Percentiles rank a stretch among this genome's conserved stretches.
Conservation (phyloP, 2,329 filamentous ascomycete genomes). For the Arthrobotrys pseudoclavata region DNA sequence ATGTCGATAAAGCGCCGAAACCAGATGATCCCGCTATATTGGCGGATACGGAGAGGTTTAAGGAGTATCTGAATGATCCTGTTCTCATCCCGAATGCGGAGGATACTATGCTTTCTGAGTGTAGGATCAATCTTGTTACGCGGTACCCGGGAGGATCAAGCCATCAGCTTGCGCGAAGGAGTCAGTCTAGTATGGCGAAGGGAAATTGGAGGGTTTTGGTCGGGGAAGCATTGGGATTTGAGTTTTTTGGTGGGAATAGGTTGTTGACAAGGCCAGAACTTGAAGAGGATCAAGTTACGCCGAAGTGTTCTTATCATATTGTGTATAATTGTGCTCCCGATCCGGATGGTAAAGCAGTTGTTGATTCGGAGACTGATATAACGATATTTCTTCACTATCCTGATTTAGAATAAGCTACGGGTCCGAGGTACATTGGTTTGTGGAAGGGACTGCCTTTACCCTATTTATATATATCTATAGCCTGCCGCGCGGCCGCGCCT, state of each 20-base stretch:
- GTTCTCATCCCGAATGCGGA: conserved; percentile 19
- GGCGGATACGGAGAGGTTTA: conserved; percentile 8
- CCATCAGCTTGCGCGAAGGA: conserved; percentile 11
- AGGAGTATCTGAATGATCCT: conserved; percentile 22
- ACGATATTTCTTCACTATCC: conserved; percentile 10
- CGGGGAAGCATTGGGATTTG: conserved; percentile 14
- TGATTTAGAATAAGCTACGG: background rate
- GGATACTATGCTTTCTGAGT: background rate
- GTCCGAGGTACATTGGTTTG: background rate
- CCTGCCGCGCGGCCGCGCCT: background rate
- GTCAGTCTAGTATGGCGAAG: background rate
- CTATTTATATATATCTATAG: background rate
- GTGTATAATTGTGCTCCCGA: conserved; percentile 14
- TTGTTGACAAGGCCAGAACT: conserved; percentile 6
- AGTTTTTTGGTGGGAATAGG: conserved; percentile 1
- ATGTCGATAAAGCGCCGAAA: conserved; percentile 9
- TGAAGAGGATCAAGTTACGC: background rate
- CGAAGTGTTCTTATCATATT: conserved; percentile 18
- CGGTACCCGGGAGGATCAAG: conserved; percentile 14
- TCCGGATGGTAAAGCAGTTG: background rate
- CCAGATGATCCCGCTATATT: conserved; percentile 18
- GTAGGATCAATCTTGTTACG: background rate
- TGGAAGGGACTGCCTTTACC: background rate
- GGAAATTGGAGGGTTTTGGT: conserved; percentile 3
- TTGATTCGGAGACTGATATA: conserved; percentile 10